These are phyloP conservation scores for Geotrichum bryndzae DNA, from an alignment of 1,139 yeast species.

Conservation along the genomic window DNA sequence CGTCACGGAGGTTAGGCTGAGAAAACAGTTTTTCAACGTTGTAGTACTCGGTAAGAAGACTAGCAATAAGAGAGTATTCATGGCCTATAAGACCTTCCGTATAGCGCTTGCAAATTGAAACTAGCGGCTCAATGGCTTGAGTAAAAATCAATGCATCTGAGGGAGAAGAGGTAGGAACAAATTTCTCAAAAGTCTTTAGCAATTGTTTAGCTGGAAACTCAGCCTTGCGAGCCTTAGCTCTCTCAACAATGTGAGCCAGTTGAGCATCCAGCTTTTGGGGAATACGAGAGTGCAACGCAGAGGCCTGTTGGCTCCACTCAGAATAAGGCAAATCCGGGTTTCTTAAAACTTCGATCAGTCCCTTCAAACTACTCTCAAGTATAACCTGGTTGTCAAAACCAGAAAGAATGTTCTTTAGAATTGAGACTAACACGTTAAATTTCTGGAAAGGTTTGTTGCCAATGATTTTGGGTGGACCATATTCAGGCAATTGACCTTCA, in stretches of 20 bases:
- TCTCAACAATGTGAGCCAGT: constrained; percentile 56
- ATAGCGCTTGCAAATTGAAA: constrained; percentile 64
- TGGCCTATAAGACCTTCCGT: constrained; percentile 73
- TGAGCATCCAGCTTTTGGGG: constrained; percentile 70
- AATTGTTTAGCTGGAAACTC: constrained; percentile 92
- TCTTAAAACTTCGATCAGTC: constrained; percentile 64
- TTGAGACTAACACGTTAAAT: constrained; percentile 52
- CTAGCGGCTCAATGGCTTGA: constrained; percentile 67
- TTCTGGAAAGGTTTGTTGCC: constrained; percentile 83
- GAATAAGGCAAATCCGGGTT: constrained; percentile 83
- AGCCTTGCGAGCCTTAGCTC: constrained; percentile 53
- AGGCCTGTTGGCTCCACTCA: constrained; percentile 79
- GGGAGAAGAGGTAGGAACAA: constrained; percentile 43
- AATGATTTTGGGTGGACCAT: constrained; percentile 73
- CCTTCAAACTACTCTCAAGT: constrained; percentile 73
- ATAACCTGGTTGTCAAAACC: constrained; percentile 96
- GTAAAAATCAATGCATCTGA: constrained; percentile 41
- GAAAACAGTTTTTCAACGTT: constrained; percentile 72
- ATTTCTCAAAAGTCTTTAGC: constrained; percentile 54
- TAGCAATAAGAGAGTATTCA: constrained; percentile 70
- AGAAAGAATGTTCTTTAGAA: constrained; percentile 68
- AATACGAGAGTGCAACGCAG: constrained; percentile 88
- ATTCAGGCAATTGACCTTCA: constrained; percentile 87
- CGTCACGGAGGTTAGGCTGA: constrained; percentile 71
- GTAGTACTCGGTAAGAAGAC: constrained; percentile 64